Conservation (phyloP, 2,329 filamentous ascomycete genomes). For the Fusarium tricinctum region DNA sequence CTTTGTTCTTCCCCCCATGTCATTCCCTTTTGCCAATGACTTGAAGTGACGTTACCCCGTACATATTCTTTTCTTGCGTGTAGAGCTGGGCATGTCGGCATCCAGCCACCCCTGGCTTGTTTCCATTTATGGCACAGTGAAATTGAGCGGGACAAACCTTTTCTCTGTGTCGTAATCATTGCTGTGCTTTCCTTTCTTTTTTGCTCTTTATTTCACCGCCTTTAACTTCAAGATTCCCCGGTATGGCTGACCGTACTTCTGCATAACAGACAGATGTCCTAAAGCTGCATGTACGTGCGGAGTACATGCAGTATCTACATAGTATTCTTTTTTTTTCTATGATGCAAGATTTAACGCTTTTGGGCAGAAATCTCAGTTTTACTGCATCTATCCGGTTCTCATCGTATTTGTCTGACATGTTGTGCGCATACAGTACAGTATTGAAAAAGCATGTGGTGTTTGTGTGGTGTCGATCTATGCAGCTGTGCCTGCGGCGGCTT, state of each 20-base stretch:
- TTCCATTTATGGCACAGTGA: constrained; percentile 42
- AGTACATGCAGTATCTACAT: not conserved
- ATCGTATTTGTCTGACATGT: constrained; percentile 25
- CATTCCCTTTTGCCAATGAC: constrained; percentile 29
- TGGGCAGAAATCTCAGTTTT: constrained; percentile 14
- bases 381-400: constrained; percentile 19
- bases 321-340: not conserved
- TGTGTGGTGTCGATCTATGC: constrained; percentile 33
- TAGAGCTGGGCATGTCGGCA: constrained; percentile 35
- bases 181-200: not conserved
- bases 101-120: constrained; percentile 33
- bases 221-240: constrained; percentile 10
- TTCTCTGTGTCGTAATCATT: not conserved
- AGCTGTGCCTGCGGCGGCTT: constrained; percentile 29
- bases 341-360: not conserved
- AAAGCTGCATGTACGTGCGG: not conserved
- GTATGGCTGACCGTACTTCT: constrained; percentile 13
- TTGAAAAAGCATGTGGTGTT: constrained; percentile 8
- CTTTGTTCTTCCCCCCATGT: constrained; percentile 8
- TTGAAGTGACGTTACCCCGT: constrained; percentile 43
- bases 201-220: constrained; percentile 33
- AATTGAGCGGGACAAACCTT: constrained; percentile 32
- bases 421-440: constrained; percentile 9
- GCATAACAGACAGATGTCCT: not conserved
- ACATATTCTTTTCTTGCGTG: constrained; percentile 13